Percentiles rank a stretch among this genome's conserved stretches.
Evolutionary conservation across 140 eudicot species (phyloP).

Genomic region (Flaveria floridana): DNA sequence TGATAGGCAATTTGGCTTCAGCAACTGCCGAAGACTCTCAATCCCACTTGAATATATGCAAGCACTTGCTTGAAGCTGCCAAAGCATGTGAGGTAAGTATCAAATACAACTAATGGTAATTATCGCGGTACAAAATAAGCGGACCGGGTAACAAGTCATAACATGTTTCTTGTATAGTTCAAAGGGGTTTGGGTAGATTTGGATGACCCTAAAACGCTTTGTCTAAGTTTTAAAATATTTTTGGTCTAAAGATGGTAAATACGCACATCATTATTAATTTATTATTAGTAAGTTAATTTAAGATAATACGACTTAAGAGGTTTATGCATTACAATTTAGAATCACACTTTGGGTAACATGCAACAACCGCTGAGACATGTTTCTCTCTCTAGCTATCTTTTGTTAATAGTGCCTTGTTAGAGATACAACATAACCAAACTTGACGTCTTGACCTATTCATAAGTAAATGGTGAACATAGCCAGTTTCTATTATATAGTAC

Average conservation of each 20-base stretch:
- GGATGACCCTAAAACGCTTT: not conserved
- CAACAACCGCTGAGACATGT: not conserved
- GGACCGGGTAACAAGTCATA: not conserved
- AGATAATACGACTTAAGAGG: not conserved
- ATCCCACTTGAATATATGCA: conserved; percentile 37
- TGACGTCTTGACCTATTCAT: not conserved
- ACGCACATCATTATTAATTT: not conserved
- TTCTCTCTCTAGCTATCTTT: not conserved
- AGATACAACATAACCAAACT: not conserved
- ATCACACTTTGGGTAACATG: not conserved
- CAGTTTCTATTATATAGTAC: not conserved
- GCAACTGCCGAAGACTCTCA: conserved; percentile 41
- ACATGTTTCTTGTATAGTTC: not conserved
- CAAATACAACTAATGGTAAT: not conserved
- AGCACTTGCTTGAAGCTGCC: conserved; percentile 73
- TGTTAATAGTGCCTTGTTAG: not conserved
- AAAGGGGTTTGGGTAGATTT: not conserved
- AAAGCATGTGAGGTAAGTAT: conserved; percentile 81
- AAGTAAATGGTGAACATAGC: too few species aligned
- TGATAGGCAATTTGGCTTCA: conserved; percentile 58
- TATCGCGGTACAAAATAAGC: not conserved
- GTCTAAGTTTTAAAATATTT: not conserved
- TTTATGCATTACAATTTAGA: conserved; percentile 1
- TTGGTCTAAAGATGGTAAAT: not conserved
- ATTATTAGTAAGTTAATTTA: not conserved